Percentiles rank a stretch among this genome's conserved stretches.
These are phyloP conservation scores for Wickerhamiella bombiphila DNA, from an alignment of 805 yeast species.

Conservation along the genomic window DNA sequence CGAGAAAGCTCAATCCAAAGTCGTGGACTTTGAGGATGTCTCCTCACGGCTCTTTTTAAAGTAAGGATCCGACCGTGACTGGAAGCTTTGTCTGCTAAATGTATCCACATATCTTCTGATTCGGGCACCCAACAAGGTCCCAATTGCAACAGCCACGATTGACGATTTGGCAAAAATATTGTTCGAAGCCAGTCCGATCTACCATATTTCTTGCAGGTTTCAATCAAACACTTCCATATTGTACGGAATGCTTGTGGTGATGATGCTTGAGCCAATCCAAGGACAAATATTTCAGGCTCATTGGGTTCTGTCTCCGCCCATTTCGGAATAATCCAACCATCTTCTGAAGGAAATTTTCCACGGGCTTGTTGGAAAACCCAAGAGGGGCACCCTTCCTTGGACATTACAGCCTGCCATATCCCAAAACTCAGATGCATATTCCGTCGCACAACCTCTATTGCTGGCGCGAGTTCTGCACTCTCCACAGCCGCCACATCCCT, in stretches of 20 bases:
- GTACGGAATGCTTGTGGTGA: constrained; percentile 49
- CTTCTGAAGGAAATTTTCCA: constrained; percentile 1
- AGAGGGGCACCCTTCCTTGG: constrained; percentile 4
- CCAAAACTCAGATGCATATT: neutral
- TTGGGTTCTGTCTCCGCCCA: constrained; percentile 26
- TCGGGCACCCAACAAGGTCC: constrained; percentile 6
- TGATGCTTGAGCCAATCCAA: constrained; percentile 32
- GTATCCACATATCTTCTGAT: constrained; percentile 1
- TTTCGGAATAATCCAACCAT: constrained; percentile 11
- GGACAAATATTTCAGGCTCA: constrained; percentile 25
- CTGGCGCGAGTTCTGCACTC: neutral
- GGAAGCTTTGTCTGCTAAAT: constrained; percentile 1
- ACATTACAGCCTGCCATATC: neutral
- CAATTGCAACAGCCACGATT: constrained; percentile 34
- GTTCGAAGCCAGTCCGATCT: constrained; percentile 18
- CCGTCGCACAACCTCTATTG: neutral
- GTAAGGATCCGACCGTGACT: too few species aligned
- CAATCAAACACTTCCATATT: too few species aligned
- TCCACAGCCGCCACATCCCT: neutral
- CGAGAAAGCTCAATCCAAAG: constrained; percentile 6
- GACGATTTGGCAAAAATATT: constrained; percentile 24
- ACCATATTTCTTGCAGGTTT: constrained; percentile 36
- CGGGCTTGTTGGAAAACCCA: constrained; percentile 4
- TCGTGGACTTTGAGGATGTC: neutral
- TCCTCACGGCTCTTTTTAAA: neutral